A percentile compares a stretch with the other conserved stretches of the same genome.
Conservation (phyloP, 805 yeast genomes). For the Kluyveromyces aestuarii region DNA sequence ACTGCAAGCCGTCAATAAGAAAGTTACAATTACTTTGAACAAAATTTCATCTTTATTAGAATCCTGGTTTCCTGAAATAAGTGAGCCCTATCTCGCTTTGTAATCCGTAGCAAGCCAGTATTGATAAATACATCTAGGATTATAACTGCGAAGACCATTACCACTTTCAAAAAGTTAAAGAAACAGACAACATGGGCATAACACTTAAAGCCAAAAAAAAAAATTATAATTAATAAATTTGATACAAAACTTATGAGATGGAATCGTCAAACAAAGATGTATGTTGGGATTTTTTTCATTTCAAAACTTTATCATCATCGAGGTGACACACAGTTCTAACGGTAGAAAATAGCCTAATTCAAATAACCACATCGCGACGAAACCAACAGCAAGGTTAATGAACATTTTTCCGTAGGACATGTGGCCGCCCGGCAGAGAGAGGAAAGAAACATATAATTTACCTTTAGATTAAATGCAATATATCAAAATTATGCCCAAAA, state of each 20-base stretch:
- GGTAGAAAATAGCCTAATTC: slow-evolving; percentile 47
- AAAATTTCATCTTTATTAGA: slow-evolving; percentile 41
- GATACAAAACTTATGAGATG: slow-evolving; percentile 32
- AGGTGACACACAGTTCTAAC: slow-evolving; percentile 45
- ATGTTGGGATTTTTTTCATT: slow-evolving; percentile 13
- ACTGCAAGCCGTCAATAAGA: slow-evolving; percentile 63
- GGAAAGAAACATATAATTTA: slow-evolving; percentile 7
- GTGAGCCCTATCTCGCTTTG: slow-evolving; percentile 31
- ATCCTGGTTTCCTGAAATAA: slow-evolving; percentile 45
- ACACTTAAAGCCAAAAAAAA: slow-evolving; percentile 40
- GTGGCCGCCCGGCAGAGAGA: slow-evolving; percentile 1
- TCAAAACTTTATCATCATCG: slow-evolving; percentile 44
- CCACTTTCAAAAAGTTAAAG: slow-evolving; percentile 35
- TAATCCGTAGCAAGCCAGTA: slow-evolving; percentile 36
- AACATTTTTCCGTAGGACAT: slow-evolving; percentile 43
- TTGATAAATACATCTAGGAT: slow-evolving; percentile 39
- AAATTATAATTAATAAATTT: no score
- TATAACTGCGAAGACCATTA: slow-evolving; percentile 38
- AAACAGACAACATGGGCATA: slow-evolving; percentile 47
- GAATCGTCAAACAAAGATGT: slow-evolving; percentile 18
- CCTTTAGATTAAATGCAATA: slow-evolving; percentile 5
- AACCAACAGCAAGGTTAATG: slow-evolving; percentile 50
- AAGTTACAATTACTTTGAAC: slow-evolving; percentile 54
- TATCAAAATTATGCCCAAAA: slow-evolving; percentile 6
- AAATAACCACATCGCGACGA: slow-evolving; percentile 52